These are phyloP conservation scores for Paraconiothyrium brasiliense DNA, from an alignment of 2,329 filamentous ascomycete genomes.

Conservation along the genomic window DNA sequence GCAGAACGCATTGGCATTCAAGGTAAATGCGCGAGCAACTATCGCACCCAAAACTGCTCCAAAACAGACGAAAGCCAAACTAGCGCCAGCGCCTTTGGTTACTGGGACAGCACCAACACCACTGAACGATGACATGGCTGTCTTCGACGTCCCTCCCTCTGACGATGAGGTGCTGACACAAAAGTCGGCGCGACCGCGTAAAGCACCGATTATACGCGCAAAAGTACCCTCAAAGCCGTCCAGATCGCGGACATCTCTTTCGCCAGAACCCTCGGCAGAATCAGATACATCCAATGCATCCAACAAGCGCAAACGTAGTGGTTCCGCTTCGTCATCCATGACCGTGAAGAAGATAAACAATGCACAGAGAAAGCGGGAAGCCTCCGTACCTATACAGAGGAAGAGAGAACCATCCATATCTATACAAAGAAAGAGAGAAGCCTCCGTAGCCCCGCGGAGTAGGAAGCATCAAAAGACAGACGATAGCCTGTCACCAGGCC, in stretches of 20 bases:
- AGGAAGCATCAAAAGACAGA: slow-evolving; percentile 42
- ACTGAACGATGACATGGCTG: slow-evolving; percentile 22
- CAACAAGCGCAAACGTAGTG: slow-evolving; percentile 44
- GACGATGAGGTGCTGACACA: slow-evolving; percentile 35
- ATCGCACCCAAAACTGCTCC: slow-evolving; percentile 8
- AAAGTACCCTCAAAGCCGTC: slow-evolving; percentile 18
- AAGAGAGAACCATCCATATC: slow-evolving; percentile 21
- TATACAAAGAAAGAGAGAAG: slow-evolving; percentile 18
- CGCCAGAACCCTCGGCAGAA: slow-evolving; percentile 25
- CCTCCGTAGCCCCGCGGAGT: slow-evolving; percentile 27
- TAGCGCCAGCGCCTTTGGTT: background rate
- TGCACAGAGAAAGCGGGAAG: slow-evolving; percentile 17
- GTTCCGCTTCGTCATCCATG: slow-evolving; percentile 28
- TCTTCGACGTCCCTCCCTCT: slow-evolving; percentile 40
- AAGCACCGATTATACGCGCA: slow-evolving; percentile 15
- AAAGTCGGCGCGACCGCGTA: slow-evolving; percentile 29
- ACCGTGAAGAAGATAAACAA: slow-evolving; percentile 18
- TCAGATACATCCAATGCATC: slow-evolving; percentile 42
- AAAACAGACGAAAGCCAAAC: slow-evolving; percentile 18
- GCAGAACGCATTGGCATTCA: slow-evolving; percentile 22
- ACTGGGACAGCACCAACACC: slow-evolving; percentile 19
- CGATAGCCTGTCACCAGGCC: slow-evolving; percentile 27
- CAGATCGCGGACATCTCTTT: slow-evolving; percentile 1
- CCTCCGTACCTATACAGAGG: slow-evolving; percentile 27
- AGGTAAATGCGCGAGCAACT: slow-evolving; percentile 26